phyloP scores from a whole-genome alignment of 176 grass and related monocot genomes.

The Oryza longistaminata region DNA sequence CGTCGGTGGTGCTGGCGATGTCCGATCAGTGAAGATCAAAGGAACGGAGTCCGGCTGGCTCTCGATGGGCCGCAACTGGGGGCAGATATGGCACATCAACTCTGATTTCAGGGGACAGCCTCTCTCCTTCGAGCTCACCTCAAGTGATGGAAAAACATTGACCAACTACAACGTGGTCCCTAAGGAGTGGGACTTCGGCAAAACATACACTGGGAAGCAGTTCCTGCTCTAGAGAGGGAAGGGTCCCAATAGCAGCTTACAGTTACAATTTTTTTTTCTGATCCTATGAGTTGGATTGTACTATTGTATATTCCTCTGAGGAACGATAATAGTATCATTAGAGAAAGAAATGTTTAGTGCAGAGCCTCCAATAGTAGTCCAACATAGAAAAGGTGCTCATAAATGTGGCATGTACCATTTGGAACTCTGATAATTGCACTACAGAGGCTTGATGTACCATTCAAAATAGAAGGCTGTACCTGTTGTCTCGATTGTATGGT shows the following conservation, averaged over 20 bases:
- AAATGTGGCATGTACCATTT: conserved; percentile 20
- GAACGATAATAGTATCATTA: conserved; percentile 35
- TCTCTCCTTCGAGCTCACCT: conserved; percentile 86
- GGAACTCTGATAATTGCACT: conserved; percentile 18
- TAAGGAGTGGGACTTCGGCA: conserved; percentile 81
- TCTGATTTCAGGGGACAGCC: conserved; percentile 69
- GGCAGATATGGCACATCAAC: conserved; percentile 97
- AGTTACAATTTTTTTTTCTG: conserved; percentile 43
- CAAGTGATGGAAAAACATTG: conserved; percentile 68
- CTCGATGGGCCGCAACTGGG: conserved; percentile 90
- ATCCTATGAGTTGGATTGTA: conserved; percentile 31
- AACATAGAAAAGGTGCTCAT: not conserved
- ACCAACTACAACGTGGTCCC: conserved; percentile 73
- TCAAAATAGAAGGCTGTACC: conserved; percentile 19
- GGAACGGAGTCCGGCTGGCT: conserved; percentile 81
- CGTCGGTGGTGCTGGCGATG: conserved; percentile 80
- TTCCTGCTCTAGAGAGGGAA: conserved; percentile 71
- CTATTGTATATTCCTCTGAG: conserved; percentile 49
- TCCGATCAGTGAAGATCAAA: conserved; percentile 87
- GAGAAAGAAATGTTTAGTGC: conserved; percentile 29
- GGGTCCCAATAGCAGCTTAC: conserved; percentile 10
- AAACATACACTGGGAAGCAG: conserved; percentile 86
- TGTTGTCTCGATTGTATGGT: not conserved
- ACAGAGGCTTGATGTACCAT: conserved; percentile 32
- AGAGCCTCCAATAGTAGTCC: conserved; percentile 21